These are phyloP conservation scores for Oryza rufipogon DNA, from an alignment of 176 grass and related monocot genomes.

Conservation along the genomic window DNA sequence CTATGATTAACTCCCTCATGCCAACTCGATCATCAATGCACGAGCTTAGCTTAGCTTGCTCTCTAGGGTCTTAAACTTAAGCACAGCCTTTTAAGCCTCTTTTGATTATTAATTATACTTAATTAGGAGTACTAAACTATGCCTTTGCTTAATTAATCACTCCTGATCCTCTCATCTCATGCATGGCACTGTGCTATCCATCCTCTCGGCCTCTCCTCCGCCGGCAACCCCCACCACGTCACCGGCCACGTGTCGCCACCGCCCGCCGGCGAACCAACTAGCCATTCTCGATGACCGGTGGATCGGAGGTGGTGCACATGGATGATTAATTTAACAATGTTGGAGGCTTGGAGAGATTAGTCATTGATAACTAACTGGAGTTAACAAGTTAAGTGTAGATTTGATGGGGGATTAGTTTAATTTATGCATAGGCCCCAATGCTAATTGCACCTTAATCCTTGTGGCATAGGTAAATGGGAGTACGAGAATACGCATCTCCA, in stretches of 20 bases:
- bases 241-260: constrained; percentile 38
- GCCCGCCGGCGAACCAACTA: neutral
- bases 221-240: constrained; percentile 34
- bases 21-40: constrained; percentile 35
- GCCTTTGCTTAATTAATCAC: constrained; percentile 28
- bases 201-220: constrained; percentile 28
- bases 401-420: neutral
- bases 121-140: neutral
- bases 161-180: neutral
- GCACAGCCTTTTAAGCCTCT: constrained; percentile 34
- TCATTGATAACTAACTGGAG: constrained; percentile 24
- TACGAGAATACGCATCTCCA: constrained; percentile 64
- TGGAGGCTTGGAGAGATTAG: neutral
- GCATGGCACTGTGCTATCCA: neutral
- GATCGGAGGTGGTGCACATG: neutral
- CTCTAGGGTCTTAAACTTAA: constrained; percentile 37
- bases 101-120: neutral
- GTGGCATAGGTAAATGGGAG: constrained; percentile 36
- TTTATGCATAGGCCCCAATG: constrained; percentile 7
- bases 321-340: neutral
- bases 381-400: constrained; percentile 1
- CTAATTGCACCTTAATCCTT: neutral
- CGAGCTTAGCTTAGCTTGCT: constrained; percentile 4
- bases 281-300: neutral
- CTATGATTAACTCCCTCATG: constrained; percentile 39